Base-by-base conservation (phyloP, 495 filamentous ascomycete genomes). In the Antarctomyces pellizariae region DNA sequence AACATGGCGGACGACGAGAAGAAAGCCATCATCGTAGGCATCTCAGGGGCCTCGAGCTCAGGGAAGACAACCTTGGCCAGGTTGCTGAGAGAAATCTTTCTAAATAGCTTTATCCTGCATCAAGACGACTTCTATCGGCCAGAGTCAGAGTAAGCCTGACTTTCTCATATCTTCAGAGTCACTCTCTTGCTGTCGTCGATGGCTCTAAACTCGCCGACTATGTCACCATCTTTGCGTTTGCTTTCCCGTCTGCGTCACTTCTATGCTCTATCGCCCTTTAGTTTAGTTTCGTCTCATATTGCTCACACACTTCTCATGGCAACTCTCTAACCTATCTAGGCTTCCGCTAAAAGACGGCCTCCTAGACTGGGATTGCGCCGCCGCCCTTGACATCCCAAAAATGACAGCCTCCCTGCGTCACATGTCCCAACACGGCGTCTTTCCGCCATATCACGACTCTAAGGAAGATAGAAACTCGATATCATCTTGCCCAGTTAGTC, bases 81-180 rank as follows among this genome's bases (percentile, higher is more conserved):
- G 2, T 57, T 83, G 6, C 54, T 91, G 5, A 68, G 71, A 27
- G 57, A 62, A 24, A 64, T 82, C 32, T 78, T 89, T 34, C 60
- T 65, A 5, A 47, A 55, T 26, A 64, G 67, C 2, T 82, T 78
- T 36, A 73, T 91, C 34, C 57, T 93, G 21, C 82, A 92, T 44
- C 66, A 86, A 45, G 84, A 95, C 50, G 84, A 95, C 46, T 95
- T 92, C 45, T 95, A 80, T 46, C 62, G 60, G 19, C 43, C 75
- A 1, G 82, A 93, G 41, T 44, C 59, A n/a, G 52, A 72, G 64
- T 72, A 36, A 39, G 53, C 39, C 7, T 10, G 18, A 16, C 16
- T 6, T 15, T 36, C 28, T 36, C 24, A 15, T 13, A 7, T 16
- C 34, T 5, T n/a, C 18, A 16, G 13, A 17, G 13, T 11, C 13